A percentile compares a stretch with the other conserved stretches of the same genome.
These are phyloP conservation scores for Immersiporthe knoxdaviesiana DNA, from an alignment of 2,329 filamentous ascomycete species.

Conservation along the genomic window DNA sequence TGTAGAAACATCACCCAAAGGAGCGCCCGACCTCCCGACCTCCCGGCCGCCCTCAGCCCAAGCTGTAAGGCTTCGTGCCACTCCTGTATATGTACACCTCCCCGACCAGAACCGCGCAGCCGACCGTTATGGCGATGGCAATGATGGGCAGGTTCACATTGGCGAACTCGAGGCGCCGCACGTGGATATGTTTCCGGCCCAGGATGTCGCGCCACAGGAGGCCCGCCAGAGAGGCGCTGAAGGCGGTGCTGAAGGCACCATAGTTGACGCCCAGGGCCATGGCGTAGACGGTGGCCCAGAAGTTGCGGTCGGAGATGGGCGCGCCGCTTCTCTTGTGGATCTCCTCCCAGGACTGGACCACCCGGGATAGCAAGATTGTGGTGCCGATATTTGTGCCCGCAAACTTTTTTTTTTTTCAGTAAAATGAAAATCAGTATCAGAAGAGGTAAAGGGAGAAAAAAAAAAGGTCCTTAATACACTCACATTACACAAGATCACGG, in stretches of 20 bases:
- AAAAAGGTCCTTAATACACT: conserved; percentile 44
- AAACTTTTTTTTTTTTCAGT: conserved; percentile 55
- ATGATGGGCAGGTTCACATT: conserved; percentile 73
- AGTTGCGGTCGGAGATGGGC: conserved; percentile 65
- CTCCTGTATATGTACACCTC: conserved; percentile 63
- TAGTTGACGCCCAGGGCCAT: conserved; percentile 78
- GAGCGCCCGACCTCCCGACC: no score
- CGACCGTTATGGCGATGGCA: conserved; percentile 67
- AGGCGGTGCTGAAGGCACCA: conserved; percentile 72
- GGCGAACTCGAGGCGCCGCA: conserved; percentile 67
- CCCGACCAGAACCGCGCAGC: conserved; percentile 62
- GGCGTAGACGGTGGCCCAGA: conserved; percentile 68
- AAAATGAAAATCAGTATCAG: conserved; percentile 17
- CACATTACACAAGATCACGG: conserved; percentile 73
- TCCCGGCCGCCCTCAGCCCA: conserved; percentile 9
- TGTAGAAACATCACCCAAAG: no score
- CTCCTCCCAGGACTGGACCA: conserved; percentile 69
- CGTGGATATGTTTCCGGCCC: conserved; percentile 67
- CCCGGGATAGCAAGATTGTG: conserved; percentile 71
- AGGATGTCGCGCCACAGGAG: conserved; percentile 75
- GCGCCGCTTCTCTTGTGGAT: conserved; percentile 55
- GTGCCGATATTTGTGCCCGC: conserved; percentile 79
- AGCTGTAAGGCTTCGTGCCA: conserved; percentile 42
- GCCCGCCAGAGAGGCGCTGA: conserved; percentile 72
- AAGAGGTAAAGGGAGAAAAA: no score